Evolutionary conservation across 2,329 filamentous ascomycete species (phyloP).

Genomic region (Cytospora paraplurivora): DNA sequence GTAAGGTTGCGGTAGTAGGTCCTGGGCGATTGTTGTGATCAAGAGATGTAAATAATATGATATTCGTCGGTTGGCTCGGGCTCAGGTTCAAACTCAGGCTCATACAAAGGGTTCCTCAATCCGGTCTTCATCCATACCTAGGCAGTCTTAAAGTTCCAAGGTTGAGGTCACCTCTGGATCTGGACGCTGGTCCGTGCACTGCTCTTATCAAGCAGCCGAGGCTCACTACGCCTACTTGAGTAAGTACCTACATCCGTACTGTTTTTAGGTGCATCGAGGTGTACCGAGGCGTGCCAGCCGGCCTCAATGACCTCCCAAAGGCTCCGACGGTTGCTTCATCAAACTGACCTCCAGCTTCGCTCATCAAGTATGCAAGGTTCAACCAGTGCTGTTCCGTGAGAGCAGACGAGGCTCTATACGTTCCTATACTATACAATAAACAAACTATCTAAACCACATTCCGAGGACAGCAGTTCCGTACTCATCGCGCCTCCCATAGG

Average conservation of each 20-base stretch:
- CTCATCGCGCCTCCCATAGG: background rate
- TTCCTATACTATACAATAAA: background rate
- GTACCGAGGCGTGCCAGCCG: too few species aligned
- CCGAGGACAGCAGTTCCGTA: background rate
- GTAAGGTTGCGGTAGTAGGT: background rate
- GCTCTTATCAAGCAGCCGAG: slow-evolving; percentile 19
- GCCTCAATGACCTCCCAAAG: slow-evolving; percentile 6
- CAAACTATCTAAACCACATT: background rate
- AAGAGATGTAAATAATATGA: background rate
- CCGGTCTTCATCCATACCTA: background rate
- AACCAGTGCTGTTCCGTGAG: too few species aligned
- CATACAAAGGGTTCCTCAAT: too few species aligned
- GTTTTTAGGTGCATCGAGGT: background rate
- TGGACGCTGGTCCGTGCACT: slow-evolving; percentile 21
- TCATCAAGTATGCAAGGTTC: too few species aligned
- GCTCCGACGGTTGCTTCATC: too few species aligned
- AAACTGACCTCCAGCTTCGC: background rate
- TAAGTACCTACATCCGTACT: too few species aligned
- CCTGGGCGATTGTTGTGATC: background rate
- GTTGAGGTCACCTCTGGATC: background rate
- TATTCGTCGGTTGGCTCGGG: background rate
- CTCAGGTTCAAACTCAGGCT: too few species aligned
- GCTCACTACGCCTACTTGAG: slow-evolving; percentile 13
- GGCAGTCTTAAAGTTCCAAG: background rate
- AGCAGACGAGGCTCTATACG: too few species aligned